Conservation (phyloP, 225 moss, liverwort and hornwort species). For the Thuidium tamariscinum region DNA sequence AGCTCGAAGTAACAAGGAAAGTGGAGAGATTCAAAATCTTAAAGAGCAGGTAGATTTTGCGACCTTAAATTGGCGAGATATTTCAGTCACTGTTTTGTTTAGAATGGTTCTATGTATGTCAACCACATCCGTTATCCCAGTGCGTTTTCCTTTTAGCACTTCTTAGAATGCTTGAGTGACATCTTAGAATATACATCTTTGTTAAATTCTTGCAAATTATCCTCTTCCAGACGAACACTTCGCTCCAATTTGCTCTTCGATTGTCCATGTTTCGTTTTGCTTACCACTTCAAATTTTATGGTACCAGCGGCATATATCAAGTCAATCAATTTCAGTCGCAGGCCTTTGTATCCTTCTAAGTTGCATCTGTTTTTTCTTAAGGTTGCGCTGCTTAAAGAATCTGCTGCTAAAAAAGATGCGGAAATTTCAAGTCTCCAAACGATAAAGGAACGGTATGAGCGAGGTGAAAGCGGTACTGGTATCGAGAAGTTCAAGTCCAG, state of each 20-base stretch:
- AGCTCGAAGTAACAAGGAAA: conserved; percentile 82
- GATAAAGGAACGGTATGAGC: conserved; percentile 19
- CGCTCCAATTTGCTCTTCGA: background rate
- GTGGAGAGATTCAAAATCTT: conserved; percentile 78
- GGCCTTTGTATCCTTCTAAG: background rate
- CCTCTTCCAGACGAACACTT: background rate
- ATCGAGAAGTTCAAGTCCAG: conserved; percentile 36
- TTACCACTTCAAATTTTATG: background rate
- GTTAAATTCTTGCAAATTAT: background rate
- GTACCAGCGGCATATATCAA: background rate
- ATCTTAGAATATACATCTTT: background rate
- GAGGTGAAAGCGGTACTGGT: conserved; percentile 16
- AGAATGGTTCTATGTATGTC: background rate
- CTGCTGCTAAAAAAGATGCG: conserved; percentile 33
- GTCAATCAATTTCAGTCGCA: background rate
- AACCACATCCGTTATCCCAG: too few species aligned
- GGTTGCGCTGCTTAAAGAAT: conserved; percentile 42
- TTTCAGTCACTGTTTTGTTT: background rate
- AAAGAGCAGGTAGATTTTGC: conserved; percentile 56
- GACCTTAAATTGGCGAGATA: background rate
- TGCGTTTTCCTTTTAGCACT: background rate
- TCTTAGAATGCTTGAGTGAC: background rate
- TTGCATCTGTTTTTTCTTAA: background rate
- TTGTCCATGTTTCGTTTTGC: background rate
- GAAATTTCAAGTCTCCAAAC: conserved; percentile 38